Evolutionary conservation across 2,329 filamentous ascomycete species (phyloP), one percentile per base, ranked within the genome.

Genomic region (Hypoxylon sp.): DNA sequence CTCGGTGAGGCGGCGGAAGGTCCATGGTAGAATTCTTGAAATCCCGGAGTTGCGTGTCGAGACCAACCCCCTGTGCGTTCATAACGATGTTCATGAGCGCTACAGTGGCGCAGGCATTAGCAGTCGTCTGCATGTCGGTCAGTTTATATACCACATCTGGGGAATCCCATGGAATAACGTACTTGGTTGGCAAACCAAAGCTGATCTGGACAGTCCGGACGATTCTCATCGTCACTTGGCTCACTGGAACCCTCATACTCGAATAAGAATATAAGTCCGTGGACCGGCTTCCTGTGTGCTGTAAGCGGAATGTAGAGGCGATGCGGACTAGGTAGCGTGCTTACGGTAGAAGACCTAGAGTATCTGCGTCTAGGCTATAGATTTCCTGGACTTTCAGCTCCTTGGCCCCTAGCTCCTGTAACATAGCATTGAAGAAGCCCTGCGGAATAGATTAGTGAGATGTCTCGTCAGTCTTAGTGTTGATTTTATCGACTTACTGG

Each of bases 171-270:
- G 21, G 12, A 12, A 21, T 9, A 12, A n/a, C 73, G 13, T 67
- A 90, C 88, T 74, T 96, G 93, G 65, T 97, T 97, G 19, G 92
- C 91, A 69, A 97, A 97, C 93, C 94, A 99, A 12, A 97, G 76
- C 20, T 83, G 75, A 2, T 82, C 74, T 0, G 86, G 85, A 56
- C 82, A 86, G 55, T 58, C 50, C 69, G 78, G 32, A 73, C 75
- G 55, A 80, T 76, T 47, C 78, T 36, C 26, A 6, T 42, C 30
- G 12, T 73, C 64, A 74, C 21, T 82, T 71, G 41, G 75, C 69
- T 75, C 74, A 4, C 77, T 71, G 3, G 77, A 80, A 20, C 81
- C 78, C 61, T 84, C 65, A 57, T 81, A 96, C 51, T 87, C 83
- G 63, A 91, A 96, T 1, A 96, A 80, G 57, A 97, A 94, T 38